These are phyloP conservation scores for Spinellus fusiger DNA, from an alignment of 192 early-diverging fungal genomes.

Conservation along the genomic window DNA sequence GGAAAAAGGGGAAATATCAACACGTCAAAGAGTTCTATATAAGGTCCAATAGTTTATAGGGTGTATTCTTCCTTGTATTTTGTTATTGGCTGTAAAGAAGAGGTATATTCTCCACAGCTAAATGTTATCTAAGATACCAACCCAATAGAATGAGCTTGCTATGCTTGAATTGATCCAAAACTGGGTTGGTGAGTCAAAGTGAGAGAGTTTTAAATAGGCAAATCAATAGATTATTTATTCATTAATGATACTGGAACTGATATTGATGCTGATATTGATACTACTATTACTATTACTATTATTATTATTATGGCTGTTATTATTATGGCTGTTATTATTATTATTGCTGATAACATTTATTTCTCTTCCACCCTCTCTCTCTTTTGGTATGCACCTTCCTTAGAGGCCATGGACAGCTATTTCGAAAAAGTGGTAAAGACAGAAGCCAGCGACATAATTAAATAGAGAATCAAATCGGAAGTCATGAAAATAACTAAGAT, in stretches of 20 bases:
- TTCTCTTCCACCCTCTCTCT: too few relatives aligned
- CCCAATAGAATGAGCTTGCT: constrained; percentile 32
- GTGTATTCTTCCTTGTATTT: constrained; percentile 28
- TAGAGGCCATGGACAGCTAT: constrained; percentile 30
- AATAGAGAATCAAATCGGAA: neutral
- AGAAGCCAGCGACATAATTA: neutral
- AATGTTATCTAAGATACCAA: neutral
- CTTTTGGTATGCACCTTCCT: too few relatives aligned
- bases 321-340: too few relatives aligned
- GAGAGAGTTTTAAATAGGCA: neutral
- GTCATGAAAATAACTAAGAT: neutral
- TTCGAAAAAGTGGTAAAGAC: constrained; percentile 37
- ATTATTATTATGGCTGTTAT: too few relatives aligned
- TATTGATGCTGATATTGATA: too few relatives aligned
- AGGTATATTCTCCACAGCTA: constrained; percentile 22
- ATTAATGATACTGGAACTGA: too few relatives aligned
- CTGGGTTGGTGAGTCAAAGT: constrained; percentile 24
- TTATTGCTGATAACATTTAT: too few relatives aligned
- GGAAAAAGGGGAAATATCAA: neutral
- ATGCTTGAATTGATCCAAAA: constrained; percentile 30
- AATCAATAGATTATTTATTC: neutral
- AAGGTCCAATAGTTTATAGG: constrained; percentile 24
- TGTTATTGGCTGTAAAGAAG: constrained; percentile 30
- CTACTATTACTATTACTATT: too few relatives aligned
- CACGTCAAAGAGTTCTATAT: neutral